phyloP scores from a whole-genome alignment of 2,329 filamentous ascomycete genomes.

The Tolypocladium capitatum region DNA sequence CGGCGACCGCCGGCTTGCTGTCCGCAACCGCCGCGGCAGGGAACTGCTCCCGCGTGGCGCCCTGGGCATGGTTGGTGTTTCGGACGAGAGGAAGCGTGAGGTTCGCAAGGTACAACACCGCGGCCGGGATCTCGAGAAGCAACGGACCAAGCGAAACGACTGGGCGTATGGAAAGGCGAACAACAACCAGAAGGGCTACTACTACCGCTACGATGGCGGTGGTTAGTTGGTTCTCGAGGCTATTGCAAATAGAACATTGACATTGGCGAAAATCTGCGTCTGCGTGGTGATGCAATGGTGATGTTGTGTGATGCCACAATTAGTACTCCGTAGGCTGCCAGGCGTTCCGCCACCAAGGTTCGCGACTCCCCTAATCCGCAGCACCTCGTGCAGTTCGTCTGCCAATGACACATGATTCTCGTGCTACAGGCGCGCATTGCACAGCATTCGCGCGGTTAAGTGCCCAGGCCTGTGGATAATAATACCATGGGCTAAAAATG shows the following conservation, averaged over 20 bases:
- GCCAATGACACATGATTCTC: background rate
- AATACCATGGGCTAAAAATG: too few relatives aligned
- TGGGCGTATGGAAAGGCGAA: conserved; percentile 58
- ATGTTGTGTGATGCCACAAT: background rate
- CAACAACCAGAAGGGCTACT: conserved; percentile 59
- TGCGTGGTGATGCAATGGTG: background rate
- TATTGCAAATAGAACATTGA: background rate
- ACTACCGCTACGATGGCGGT: conserved; percentile 34
- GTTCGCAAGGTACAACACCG: conserved; percentile 55
- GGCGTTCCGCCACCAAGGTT: background rate
- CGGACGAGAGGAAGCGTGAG: conserved; percentile 59
- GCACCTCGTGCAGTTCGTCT: background rate
- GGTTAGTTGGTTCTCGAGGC: conserved; percentile 17
- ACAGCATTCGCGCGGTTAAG: too few relatives aligned
- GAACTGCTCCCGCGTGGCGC: conserved; percentile 54
- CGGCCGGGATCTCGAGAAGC: conserved; percentile 50
- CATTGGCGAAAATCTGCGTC: background rate
- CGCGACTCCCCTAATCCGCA: background rate
- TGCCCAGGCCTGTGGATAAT: too few relatives aligned
- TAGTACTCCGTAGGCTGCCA: too few relatives aligned
- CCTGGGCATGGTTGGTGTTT: conserved; percentile 66
- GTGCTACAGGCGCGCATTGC: too few relatives aligned
- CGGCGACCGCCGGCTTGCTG: conserved; percentile 7
- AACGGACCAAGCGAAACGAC: conserved; percentile 48
- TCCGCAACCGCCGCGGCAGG: conserved; percentile 27